A percentile compares a stretch with the other conserved stretches of the same genome.
Conservation (phyloP, 2,329 filamentous ascomycete genomes). For the Fusarium sp. region DNA sequence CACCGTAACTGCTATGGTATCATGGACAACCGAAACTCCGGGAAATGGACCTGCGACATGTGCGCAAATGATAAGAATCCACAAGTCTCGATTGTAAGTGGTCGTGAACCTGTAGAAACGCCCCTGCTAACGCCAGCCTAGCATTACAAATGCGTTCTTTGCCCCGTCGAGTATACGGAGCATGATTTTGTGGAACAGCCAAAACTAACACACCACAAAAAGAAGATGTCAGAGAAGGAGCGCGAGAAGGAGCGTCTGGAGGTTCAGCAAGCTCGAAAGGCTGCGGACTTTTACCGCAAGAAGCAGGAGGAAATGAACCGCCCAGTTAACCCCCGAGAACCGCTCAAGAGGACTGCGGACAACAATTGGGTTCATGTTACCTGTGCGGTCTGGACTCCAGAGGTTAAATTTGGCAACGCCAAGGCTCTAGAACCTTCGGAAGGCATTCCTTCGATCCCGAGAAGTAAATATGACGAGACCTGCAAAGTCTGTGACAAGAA, state of each 20-base stretch:
- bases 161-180: slow-evolving; percentile 83
- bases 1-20: slow-evolving; percentile 96
- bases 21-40: slow-evolving; percentile 73
- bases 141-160: slow-evolving; percentile 94
- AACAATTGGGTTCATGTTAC: slow-evolving; percentile 99
- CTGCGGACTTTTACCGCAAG: slow-evolving; percentile 84
- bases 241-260: slow-evolving; percentile 89
- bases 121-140: slow-evolving; percentile 54
- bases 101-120: slow-evolving; percentile 15
- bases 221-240: slow-evolving; percentile 91
- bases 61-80: slow-evolving; percentile 95
- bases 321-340: slow-evolving; percentile 86
- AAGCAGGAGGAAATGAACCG: slow-evolving; percentile 87
- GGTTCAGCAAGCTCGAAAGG: slow-evolving; percentile 83
- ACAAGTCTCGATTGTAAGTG: slow-evolving; percentile 86
- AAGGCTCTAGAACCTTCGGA: slow-evolving; percentile 87
- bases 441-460: slow-evolving; percentile 86
- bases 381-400: slow-evolving; percentile 91
- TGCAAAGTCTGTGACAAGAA: slow-evolving; percentile 87
- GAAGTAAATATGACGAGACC: slow-evolving; percentile 77
- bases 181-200: slow-evolving; percentile 85
- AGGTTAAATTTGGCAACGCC: slow-evolving; percentile 92
- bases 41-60: slow-evolving; percentile 96
- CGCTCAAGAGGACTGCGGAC: slow-evolving; percentile 91
- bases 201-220: slow-evolving; percentile 70